These are phyloP conservation scores for Cutaneotrichosporon mucoides DNA, from an alignment of 1,284 basidiomycete species.

Conservation along the genomic window DNA sequence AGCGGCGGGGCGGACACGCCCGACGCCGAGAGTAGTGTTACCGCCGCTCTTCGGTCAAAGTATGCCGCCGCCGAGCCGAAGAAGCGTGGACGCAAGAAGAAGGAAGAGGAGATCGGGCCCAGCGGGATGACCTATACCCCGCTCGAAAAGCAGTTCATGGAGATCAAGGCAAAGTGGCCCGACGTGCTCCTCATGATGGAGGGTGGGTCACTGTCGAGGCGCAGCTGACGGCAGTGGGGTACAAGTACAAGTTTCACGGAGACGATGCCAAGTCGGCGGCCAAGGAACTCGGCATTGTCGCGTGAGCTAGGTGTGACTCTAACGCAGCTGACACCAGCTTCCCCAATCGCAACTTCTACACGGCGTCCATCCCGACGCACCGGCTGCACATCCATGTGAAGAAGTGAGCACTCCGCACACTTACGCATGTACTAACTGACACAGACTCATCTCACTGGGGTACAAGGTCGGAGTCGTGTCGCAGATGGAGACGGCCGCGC, in stretches of 20 bases:
- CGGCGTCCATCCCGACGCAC: conserved; percentile 77
- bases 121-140: conserved; percentile 76
- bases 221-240: conserved; percentile 58
- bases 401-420: conserved; percentile 56
- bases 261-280: conserved; percentile 66
- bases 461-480: conserved; percentile 87
- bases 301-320: conserved; percentile 23
- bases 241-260: conserved; percentile 83
- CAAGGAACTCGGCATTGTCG: conserved; percentile 54
- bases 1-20: background rate
- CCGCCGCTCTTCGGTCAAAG: conserved; percentile 27
- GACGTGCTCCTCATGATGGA: conserved; percentile 80
- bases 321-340: conserved; percentile 49
- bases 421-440: background rate
- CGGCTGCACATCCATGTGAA: conserved; percentile 80
- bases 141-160: conserved; percentile 71
- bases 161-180: conserved; percentile 67
- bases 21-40: conserved; percentile 9
- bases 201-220: conserved; percentile 29
- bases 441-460: conserved; percentile 75
- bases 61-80: conserved; percentile 25
- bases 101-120: conserved; percentile 61
- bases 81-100: conserved; percentile 34
- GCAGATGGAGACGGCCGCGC: conserved; percentile 91
- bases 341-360: conserved; percentile 70